phyloP scores from a whole-genome alignment of 75 land plant species.

The Picea sitchensis region DNA sequence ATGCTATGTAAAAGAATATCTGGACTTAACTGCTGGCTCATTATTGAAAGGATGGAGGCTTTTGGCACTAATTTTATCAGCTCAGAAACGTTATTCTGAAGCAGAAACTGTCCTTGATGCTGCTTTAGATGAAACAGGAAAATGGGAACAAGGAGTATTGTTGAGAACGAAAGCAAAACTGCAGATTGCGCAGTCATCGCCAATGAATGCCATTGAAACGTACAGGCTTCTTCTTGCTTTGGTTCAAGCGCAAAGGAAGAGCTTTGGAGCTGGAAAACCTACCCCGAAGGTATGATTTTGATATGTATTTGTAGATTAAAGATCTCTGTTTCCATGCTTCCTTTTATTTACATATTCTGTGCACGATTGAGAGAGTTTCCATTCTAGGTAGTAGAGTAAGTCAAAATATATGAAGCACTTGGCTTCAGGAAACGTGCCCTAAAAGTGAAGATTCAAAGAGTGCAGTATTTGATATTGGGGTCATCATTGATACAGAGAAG shows the following conservation, averaged over 20 bases:
- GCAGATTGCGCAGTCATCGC: slow-evolving; percentile 56
- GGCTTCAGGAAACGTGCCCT: not conserved
- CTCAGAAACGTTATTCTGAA: slow-evolving; percentile 75
- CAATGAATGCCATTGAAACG: slow-evolving; percentile 76
- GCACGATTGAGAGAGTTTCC: not conserved
- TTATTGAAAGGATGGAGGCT: slow-evolving; percentile 78
- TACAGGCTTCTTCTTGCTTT: slow-evolving; percentile 77
- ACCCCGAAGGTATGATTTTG: slow-evolving; percentile 38
- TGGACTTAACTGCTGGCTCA: slow-evolving; percentile 87
- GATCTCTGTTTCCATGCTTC: not conserved
- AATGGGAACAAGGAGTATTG: slow-evolving; percentile 91
- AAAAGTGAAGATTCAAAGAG: not conserved
- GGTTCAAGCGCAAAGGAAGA: slow-evolving; percentile 84
- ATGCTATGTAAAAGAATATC: slow-evolving; percentile 66
- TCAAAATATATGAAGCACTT: not conserved
- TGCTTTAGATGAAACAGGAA: slow-evolving; percentile 86
- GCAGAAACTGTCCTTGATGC: slow-evolving; percentile 88
- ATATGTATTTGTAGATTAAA: not conserved
- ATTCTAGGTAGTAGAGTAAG: not conserved
- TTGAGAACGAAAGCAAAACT: slow-evolving; percentile 84
- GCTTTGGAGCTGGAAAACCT: slow-evolving; percentile 39
- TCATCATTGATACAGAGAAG: not conserved
- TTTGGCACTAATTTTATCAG: slow-evolving; percentile 80
- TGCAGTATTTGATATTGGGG: not conserved
- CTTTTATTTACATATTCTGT: not conserved